phyloP scores from a whole-genome alignment of 2,329 filamentous ascomycete genomes.

The Pseudodiploospora longispora region DNA sequence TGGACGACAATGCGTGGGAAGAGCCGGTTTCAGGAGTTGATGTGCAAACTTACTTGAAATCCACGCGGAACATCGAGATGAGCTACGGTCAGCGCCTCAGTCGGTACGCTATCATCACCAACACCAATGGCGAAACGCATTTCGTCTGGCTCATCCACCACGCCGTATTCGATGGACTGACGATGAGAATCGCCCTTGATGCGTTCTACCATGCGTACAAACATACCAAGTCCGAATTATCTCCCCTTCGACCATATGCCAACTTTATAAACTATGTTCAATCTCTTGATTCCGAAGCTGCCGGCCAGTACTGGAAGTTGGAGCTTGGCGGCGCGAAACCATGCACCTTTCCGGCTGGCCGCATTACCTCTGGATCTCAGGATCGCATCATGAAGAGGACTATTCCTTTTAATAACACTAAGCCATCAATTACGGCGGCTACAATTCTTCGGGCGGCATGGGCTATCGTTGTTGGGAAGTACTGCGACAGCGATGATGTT shows the following conservation, averaged over 20 bases:
- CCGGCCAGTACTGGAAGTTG: conserved; percentile 8
- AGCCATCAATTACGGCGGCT: neutral
- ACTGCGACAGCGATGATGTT: neutral
- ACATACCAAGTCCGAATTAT: neutral
- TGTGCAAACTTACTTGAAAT: neutral
- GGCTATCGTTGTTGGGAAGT: conserved; percentile 6
- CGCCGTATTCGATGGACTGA: neutral
- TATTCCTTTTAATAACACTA: too few species aligned
- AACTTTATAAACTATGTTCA: conserved; percentile 5
- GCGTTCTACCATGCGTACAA: conserved; percentile 1
- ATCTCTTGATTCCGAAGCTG: neutral
- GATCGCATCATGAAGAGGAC: too few species aligned
- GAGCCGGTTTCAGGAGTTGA: neutral
- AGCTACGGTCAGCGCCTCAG: conserved; percentile 1
- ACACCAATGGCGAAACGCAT: neutral
- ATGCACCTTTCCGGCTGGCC: neutral
- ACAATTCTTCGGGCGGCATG: conserved; percentile 12
- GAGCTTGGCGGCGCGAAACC: conserved; percentile 9
- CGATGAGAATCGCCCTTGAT: conserved; percentile 2
- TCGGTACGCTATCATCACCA: neutral
- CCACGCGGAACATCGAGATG: conserved; percentile 1
- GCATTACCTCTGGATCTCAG: too few species aligned
- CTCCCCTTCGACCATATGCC: neutral
- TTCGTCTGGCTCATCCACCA: neutral
- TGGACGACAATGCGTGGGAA: neutral